Conservation (phyloP, 495 filamentous ascomycete genomes). For the Aspergillus taichungensis region DNA sequence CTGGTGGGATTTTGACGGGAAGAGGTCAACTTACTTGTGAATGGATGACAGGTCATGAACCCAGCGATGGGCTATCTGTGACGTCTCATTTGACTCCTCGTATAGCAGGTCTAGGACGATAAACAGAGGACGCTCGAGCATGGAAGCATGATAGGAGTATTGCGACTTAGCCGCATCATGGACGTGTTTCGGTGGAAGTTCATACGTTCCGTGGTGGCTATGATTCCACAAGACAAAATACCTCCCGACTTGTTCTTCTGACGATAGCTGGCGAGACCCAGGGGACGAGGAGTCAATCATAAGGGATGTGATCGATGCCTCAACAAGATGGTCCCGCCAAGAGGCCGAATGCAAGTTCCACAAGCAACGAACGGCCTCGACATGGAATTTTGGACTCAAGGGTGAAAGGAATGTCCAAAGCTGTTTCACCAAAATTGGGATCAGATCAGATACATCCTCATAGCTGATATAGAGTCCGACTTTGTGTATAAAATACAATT, state of each 20-base stretch:
- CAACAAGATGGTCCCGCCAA: constrained; percentile 51
- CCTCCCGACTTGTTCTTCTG: constrained; percentile 35
- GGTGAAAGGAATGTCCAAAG: constrained; percentile 77
- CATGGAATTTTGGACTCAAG: constrained; percentile 78
- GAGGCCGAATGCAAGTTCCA: constrained; percentile 73
- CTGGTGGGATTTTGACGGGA: neutral
- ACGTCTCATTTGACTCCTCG: constrained; percentile 65
- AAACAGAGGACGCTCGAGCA: constrained; percentile 76
- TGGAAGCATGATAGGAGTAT: constrained; percentile 39
- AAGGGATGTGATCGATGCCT: constrained; percentile 69
- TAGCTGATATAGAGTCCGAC: constrained; percentile 42
- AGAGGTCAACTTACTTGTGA: constrained; percentile 23
- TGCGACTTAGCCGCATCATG: constrained; percentile 29
- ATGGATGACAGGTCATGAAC: constrained; percentile 58
- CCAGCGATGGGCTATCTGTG: constrained; percentile 72
- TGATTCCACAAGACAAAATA: constrained; percentile 75
- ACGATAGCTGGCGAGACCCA: constrained; percentile 20
- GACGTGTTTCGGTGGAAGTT: constrained; percentile 44
- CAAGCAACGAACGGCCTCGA: constrained; percentile 78
- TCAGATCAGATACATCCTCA: constrained; percentile 52
- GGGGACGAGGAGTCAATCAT: constrained; percentile 45
- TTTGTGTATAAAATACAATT: constrained; percentile 47
- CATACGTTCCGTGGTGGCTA: constrained; percentile 55
- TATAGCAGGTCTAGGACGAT: constrained; percentile 70
- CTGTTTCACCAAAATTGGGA: constrained; percentile 56